phyloP scores from a whole-genome alignment of 139 green algal species.

The Prasinococcaceae sp. region DNA sequence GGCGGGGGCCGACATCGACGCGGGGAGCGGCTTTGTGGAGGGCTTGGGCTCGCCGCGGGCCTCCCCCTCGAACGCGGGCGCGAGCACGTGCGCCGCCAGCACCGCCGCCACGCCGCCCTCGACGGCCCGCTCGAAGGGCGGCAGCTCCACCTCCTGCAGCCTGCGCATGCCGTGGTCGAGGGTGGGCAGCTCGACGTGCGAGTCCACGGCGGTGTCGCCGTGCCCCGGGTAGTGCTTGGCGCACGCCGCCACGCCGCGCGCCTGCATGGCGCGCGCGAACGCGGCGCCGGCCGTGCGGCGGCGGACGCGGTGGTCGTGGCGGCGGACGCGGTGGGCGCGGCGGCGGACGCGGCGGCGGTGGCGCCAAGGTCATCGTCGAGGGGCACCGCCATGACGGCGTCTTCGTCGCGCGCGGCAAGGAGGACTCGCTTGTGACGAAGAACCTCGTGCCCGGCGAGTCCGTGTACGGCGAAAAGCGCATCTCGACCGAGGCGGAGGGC shows the following conservation, averaged over 20 bases:
- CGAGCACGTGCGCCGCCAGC: slow-evolving; percentile 29
- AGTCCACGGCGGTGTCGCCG: slow-evolving; percentile 30
- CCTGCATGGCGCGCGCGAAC: slow-evolving; percentile 16
- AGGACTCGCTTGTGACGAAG: slow-evolving; percentile 86
- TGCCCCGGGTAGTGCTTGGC: slow-evolving; percentile 38
- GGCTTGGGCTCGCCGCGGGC: neutral
- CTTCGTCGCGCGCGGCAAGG: slow-evolving; percentile 96
- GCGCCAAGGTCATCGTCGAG: slow-evolving; percentile 77
- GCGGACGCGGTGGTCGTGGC: slow-evolving; percentile 6
- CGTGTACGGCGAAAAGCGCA: slow-evolving; percentile 97
- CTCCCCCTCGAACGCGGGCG: slow-evolving; percentile 23
- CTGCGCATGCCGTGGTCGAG: slow-evolving; percentile 16
- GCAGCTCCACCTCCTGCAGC: slow-evolving; percentile 11
- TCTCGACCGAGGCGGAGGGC: slow-evolving; percentile 68
- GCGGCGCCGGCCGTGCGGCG: neutral
- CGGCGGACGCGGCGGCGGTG: slow-evolving; percentile 61
- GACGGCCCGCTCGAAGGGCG: slow-evolving; percentile 9
- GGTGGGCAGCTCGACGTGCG: slow-evolving; percentile 24
- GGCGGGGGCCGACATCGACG: neutral
- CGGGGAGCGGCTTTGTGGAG: neutral
- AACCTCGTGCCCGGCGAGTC: slow-evolving; percentile 91
- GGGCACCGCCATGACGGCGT: slow-evolving; percentile 86
- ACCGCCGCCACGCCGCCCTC: slow-evolving; percentile 29
- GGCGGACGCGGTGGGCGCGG: slow-evolving; percentile 12
- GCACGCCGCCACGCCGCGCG: slow-evolving; percentile 31